phyloP scores from a whole-genome alignment of 257 asterid species.

The Penstemon barbatus region DNA sequence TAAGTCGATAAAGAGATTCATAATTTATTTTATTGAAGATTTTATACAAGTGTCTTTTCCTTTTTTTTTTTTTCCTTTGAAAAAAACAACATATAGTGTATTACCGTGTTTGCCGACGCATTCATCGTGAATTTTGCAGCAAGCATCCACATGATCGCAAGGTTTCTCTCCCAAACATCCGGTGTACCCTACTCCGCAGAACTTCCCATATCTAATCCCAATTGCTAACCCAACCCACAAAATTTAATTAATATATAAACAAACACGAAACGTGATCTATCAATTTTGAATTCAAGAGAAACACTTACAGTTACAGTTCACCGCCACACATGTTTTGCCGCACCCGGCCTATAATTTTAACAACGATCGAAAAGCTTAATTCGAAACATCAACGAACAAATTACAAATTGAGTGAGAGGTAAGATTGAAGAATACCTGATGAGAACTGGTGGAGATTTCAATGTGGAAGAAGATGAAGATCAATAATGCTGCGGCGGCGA shows the following conservation, averaged over 20 bases:
- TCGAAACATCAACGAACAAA: not conserved
- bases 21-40: too few relatives aligned
- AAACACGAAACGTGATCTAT: not conserved
- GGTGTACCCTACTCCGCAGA: slow-evolving; percentile 91
- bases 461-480: slow-evolving; percentile 35
- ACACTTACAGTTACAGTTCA: slow-evolving; percentile 64
- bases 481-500: slow-evolving; percentile 33
- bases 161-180: slow-evolving; percentile 97
- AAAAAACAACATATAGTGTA: not conserved
- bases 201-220: slow-evolving; percentile 87
- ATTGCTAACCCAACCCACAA: slow-evolving; percentile 43
- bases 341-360: slow-evolving; percentile 50
- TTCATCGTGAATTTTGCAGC: slow-evolving; percentile 84
- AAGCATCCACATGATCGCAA: slow-evolving; percentile 91
- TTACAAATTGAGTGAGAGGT: not conserved
- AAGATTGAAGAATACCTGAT: slow-evolving; percentile 32
- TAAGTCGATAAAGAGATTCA: too few relatives aligned
- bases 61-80: too few relatives aligned
- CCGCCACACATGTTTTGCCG: slow-evolving; percentile 70
- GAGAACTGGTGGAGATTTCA: slow-evolving; percentile 38
- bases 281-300: not conserved
- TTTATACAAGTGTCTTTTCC: too few relatives aligned
- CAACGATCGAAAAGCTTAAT: not conserved
- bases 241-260: slow-evolving; percentile 8
- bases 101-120: slow-evolving; percentile 76